These are phyloP conservation scores for Blastobotrys capitulatus DNA, from an alignment of 1,139 yeast genomes.

Conservation along the genomic window DNA sequence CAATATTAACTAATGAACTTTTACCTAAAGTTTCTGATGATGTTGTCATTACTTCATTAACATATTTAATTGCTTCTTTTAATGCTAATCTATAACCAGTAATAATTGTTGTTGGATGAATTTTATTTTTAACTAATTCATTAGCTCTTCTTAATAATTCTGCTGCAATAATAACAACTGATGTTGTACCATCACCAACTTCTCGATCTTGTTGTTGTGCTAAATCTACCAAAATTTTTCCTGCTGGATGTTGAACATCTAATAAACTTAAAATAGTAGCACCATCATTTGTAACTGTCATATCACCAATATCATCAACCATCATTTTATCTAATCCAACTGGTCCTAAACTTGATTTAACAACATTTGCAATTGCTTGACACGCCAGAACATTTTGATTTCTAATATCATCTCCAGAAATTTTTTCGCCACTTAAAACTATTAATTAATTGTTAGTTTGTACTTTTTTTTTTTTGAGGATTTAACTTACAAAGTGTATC, in stretches of 20 bases:
- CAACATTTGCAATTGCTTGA: conserved; percentile 94
- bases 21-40: conserved; percentile 81
- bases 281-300: conserved; percentile 97
- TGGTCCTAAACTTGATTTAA: conserved; percentile 94
- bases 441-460: conserved; percentile 4
- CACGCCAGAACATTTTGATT: conserved; percentile 93
- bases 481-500: conserved; percentile 62
- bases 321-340: conserved; percentile 98
- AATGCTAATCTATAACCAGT: conserved; percentile 94
- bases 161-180: conserved; percentile 94
- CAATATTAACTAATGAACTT: conserved; percentile 71
- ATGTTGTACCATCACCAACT: conserved; percentile 91
- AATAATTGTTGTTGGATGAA: conserved; percentile 96
- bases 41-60: conserved; percentile 76
- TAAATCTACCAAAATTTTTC: conserved; percentile 90
- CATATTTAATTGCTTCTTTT: conserved; percentile 85
- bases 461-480: not conserved
- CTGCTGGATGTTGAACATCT: conserved; percentile 99
- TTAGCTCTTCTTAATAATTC: conserved; percentile 91
- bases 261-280: conserved; percentile 88
- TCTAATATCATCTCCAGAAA: conserved; percentile 94
- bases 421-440: conserved; percentile 91
- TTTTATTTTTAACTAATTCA: conserved; percentile 85
- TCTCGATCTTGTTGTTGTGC: conserved; percentile 99
- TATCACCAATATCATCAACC: conserved; percentile 98